Conservation (phyloP, 225 moss, liverwort and hornwort species). For the Sphagnum contortum region DNA sequence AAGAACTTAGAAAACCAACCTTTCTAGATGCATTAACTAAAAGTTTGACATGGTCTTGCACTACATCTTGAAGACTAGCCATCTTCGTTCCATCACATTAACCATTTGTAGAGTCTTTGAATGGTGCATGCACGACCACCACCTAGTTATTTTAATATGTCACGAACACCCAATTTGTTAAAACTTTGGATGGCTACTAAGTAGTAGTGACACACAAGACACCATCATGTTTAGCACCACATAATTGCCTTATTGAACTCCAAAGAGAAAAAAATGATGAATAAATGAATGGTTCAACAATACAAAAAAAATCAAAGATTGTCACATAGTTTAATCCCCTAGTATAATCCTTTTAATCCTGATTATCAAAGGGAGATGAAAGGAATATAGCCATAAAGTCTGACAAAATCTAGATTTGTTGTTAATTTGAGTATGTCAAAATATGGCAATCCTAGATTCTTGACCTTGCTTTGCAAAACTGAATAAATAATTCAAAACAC, state of each 20-base stretch:
- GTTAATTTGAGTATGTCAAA: constrained; percentile 64
- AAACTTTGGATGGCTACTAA: constrained; percentile 50
- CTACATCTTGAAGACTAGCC: constrained; percentile 63
- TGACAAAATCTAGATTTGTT: constrained; percentile 60
- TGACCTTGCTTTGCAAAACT: constrained; percentile 26
- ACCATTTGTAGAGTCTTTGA: constrained; percentile 14
- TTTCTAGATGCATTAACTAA: constrained; percentile 69
- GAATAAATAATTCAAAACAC: no score
- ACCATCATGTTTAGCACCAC: constrained; percentile 47
- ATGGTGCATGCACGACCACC: constrained; percentile 11
- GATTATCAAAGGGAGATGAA: neutral
- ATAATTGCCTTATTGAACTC: no score
- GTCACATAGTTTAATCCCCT: neutral
- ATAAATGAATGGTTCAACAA: no score
- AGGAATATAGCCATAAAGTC: constrained; percentile 30
- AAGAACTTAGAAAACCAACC: constrained; percentile 13
- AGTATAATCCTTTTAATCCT: no score
- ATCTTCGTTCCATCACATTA: constrained; percentile 39
- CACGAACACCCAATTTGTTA: constrained; percentile 7
- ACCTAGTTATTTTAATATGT: constrained; percentile 10
- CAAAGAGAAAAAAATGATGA: no score
- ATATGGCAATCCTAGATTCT: constrained; percentile 34
- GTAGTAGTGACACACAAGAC: constrained; percentile 75
- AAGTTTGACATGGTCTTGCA: constrained; percentile 79
- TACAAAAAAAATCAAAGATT: no score